Base-by-base conservation (phyloP, 73 alveolate species). In the Durusdinium trenchii region DNA sequence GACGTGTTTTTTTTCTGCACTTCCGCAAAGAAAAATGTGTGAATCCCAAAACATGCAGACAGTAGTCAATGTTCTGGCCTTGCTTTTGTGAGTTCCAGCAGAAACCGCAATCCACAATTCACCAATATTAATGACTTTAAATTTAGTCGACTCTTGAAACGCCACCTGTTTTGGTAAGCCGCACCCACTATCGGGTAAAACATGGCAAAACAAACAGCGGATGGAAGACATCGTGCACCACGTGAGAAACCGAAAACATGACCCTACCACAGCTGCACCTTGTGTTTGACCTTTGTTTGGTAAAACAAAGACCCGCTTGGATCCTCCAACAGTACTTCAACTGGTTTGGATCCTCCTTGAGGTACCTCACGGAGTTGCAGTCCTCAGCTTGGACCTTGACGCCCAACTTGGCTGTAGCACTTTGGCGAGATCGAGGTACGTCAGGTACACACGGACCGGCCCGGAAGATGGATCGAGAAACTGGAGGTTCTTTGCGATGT, bases 361-460 rank as follows among this genome's bases (percentile, higher is more conserved):
- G 91, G 91, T 81, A 81, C 50, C 46, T 81, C 48, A 81, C 91
- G 23, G 91, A 81, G 48, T 30, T 81, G 91, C 91, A 81, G 91
- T 6, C 50, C 71, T 30, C 50, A 23, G 91, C 91, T 1, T 81
- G 91, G 91, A 64, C 46, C 3, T 67, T 81, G 46, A 81, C 91
- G n/a, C 91, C 91, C 3, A 6, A 12, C 36, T 81, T 43, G 10
- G 91, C 71, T 32, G 71, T 48, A n/a, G 91, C 69, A 6, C 32
- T n/a, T 36, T 10, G 84, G 84, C 51, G 51, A 30, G 9, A 40
- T 12, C 32, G 69, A 23, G 69, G 23, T 23, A 12, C 69, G 69
- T 57, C 69, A 57, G 32, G 69, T 16, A 12, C 32, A 16, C 23
- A 12, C 69, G 23, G 12, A 16, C 69, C 69, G 32, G 69, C 32